Evolutionary conservation across 176 grass and related monocot species (phyloP).

Genomic region (Olyra latifolia): DNA sequence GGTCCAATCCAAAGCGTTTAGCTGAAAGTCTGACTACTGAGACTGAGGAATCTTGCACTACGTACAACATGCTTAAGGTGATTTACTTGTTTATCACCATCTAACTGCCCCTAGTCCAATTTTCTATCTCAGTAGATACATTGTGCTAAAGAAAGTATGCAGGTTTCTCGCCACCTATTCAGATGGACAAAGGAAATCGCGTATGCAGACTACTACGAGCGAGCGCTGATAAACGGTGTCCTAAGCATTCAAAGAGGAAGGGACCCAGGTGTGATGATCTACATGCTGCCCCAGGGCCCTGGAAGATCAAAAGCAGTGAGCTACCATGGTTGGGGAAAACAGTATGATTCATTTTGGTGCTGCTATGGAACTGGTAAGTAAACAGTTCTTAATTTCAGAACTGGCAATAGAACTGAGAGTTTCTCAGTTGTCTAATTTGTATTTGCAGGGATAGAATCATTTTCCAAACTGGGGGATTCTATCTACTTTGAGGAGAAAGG

Average conservation of each 20-base stretch:
- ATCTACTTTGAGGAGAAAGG: slow-evolving; percentile 91
- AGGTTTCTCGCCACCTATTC: slow-evolving; percentile 90
- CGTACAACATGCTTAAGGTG: slow-evolving; percentile 99
- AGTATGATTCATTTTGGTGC: slow-evolving; percentile 82
- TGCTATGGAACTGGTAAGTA: slow-evolving; percentile 90
- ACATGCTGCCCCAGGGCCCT: slow-evolving; percentile 90
- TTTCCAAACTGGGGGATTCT: slow-evolving; percentile 89
- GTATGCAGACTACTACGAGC: slow-evolving; percentile 88
- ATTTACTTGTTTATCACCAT: neutral
- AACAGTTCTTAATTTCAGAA: neutral
- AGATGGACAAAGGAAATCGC: slow-evolving; percentile 90
- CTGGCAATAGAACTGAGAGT: neutral
- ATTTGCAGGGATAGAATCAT: slow-evolving; percentile 75
- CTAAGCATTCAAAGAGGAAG: slow-evolving; percentile 92
- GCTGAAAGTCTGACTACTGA: slow-evolving; percentile 64
- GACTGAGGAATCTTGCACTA: slow-evolving; percentile 89
- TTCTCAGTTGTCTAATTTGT: neutral
- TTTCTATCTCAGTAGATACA: neutral
- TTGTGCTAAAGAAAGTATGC: neutral
- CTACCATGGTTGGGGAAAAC: slow-evolving; percentile 84
- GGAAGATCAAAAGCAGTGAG: slow-evolving; percentile 74
- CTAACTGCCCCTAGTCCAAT: neutral
- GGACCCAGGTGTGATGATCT: slow-evolving; percentile 95
- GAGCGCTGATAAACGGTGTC: slow-evolving; percentile 81
- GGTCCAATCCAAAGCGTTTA: slow-evolving; percentile 78